Conservation (phyloP, 495 filamentous ascomycete species). For the Penicillium bialowiezense region DNA sequence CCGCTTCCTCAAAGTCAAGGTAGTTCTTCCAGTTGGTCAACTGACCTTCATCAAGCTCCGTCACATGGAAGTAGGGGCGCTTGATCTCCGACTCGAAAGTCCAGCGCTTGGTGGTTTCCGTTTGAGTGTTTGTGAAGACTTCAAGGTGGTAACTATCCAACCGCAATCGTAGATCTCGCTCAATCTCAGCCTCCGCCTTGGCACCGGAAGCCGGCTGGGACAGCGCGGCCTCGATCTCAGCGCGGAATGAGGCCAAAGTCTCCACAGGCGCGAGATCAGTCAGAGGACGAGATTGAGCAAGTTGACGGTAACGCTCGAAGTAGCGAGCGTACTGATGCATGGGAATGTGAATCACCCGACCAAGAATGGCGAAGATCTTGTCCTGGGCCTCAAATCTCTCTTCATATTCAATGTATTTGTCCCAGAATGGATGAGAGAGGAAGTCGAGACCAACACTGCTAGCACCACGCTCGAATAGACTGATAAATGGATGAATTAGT, state of each 20-base stretch:
- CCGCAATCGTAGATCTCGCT: conserved; percentile 74
- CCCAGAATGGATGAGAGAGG: conserved; percentile 94
- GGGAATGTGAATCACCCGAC: conserved; percentile 85
- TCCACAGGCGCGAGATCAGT: conserved; percentile 69
- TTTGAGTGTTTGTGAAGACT: conserved; percentile 76
- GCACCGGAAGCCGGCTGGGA: conserved; percentile 41
- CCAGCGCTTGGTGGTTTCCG: conserved; percentile 91
- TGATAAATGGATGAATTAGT: conserved; percentile 43
- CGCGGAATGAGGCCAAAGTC: conserved; percentile 62
- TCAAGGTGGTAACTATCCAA: conserved; percentile 80
- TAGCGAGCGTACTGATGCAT: conserved; percentile 97
- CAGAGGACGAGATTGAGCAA: conserved; percentile 71
- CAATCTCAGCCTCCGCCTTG: conserved; percentile 72
- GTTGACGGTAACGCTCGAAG: conserved; percentile 83
- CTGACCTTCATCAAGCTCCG: conserved; percentile 81
- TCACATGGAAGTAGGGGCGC: conserved; percentile 95
- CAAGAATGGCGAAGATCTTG: conserved; percentile 81
- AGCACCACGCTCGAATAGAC: conserved; percentile 91
- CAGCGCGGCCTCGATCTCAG: conserved; percentile 62
- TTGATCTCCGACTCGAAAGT: conserved; percentile 94
- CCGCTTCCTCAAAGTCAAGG: conserved; percentile 90
- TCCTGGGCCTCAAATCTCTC: conserved; percentile 83
- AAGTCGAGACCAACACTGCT: conserved; percentile 88
- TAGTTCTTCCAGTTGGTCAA: conserved; percentile 95
- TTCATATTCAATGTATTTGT: conserved; percentile 97